Conservation (phyloP, 192 early-diverging fungal species). For the Jimgerdemannia lactiflua region DNA sequence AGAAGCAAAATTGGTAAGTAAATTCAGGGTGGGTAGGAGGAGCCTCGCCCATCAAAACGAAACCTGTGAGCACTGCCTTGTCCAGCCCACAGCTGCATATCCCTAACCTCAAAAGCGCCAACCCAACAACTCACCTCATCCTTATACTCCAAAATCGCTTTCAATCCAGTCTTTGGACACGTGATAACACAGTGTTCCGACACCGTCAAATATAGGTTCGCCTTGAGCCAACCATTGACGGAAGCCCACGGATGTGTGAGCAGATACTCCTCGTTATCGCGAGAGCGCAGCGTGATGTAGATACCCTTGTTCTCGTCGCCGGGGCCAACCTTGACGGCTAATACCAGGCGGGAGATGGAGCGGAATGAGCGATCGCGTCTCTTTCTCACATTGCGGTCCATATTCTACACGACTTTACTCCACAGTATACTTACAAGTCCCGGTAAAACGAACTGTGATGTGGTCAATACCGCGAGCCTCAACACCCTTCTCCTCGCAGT, state of each 20-base stretch:
- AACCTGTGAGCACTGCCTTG: neutral
- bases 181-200: conserved; percentile 57
- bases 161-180: conserved; percentile 60
- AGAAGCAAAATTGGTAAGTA: neutral
- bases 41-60: no score
- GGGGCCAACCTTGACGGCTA: conserved; percentile 60
- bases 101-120: neutral
- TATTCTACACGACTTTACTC: no score
- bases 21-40: no score
- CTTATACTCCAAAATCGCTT: conserved; percentile 66
- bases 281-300: conserved; percentile 54
- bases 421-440: conserved; percentile 41
- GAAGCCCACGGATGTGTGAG: conserved; percentile 62
- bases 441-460: conserved; percentile 69
- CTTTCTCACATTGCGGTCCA: neutral
- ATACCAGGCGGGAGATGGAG: neutral
- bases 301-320: conserved; percentile 65
- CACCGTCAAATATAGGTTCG: conserved; percentile 58
- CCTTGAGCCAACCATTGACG: conserved; percentile 69
- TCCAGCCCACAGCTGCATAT: neutral
- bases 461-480: conserved; percentile 68
- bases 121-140: conserved; percentile 43
- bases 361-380: neutral
- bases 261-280: conserved; percentile 63
- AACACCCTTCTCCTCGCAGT: conserved; percentile 60